Evolutionary conservation across 2,329 filamentous ascomycete genomes (phyloP), one percentile per base, ranked within the genome.

Genomic region (Ophiostoma sp.): DNA sequence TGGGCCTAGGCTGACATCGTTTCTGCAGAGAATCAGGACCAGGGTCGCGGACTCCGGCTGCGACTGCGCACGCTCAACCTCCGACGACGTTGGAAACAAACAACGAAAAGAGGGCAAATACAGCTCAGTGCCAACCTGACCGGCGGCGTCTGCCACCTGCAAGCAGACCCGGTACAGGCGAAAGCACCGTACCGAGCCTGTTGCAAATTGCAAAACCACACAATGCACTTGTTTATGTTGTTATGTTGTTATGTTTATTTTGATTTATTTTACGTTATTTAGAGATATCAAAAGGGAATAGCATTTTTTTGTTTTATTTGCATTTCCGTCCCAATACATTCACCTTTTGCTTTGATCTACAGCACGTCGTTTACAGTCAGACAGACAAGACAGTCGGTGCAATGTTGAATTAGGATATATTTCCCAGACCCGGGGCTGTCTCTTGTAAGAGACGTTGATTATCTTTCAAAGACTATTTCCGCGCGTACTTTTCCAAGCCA

Each of bases 401-500:
- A 67, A 44, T 67, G 65, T 67, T 67, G 23, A 44, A 48, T 44
- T 65, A 23, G 65, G 20, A 39, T 39, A 20, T 67, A 41, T 67
- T 67, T 44, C 65, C 36, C 33, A 35, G 62, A 44, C 23, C 8
- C 65, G 36, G 36, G 36, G 27, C 15, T 41, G 35, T 20, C 20
- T 66, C 35, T 27, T n/a, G 20, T 67, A 33, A 20, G 23, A 65
- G 62, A 65, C 62, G 31, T 39, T 48, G 7, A 23, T 35, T 39
- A 23, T 17, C 57, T 17, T 62, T n/a, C 33, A 39, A 64, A 62
- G 33, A 66, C n/a, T n/a, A 23, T 66, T 66, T 44, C 64, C 36
- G 64, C n/a, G 64, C 64, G 36, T 67, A 41, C 65, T 67, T 67
- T 67, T 67, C 65, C 65, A 67, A 67, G 65, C 65, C 65, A 65